A percentile compares a stretch with the other conserved stretches of the same genome.
phyloP scores from a whole-genome alignment of 805 yeast genomes.

The Kazachstania taianensis region DNA sequence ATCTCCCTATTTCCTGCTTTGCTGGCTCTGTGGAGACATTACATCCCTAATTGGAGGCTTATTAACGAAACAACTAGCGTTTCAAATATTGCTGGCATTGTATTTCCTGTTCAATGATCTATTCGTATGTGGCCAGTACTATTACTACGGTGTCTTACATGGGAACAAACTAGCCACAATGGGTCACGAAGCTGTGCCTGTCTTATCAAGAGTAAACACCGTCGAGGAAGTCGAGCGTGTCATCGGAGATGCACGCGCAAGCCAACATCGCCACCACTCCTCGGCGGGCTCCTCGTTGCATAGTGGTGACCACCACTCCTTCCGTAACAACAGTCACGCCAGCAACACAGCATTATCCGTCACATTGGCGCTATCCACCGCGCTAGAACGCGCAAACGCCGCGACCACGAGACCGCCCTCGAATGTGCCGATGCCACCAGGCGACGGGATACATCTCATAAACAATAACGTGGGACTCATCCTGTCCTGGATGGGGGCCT shows the following conservation, averaged over 20 bases:
- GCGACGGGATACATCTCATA: neutral
- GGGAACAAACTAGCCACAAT: slow-evolving; percentile 24
- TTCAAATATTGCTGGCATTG: slow-evolving; percentile 61
- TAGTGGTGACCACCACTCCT: neutral
- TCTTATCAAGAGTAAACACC: slow-evolving; percentile 4
- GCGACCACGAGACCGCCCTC: neutral
- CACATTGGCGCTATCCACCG: slow-evolving; percentile 5
- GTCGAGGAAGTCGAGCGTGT: slow-evolving; percentile 1
- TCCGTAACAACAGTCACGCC: neutral
- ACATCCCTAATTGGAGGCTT: slow-evolving; percentile 60
- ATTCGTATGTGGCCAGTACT: slow-evolving; percentile 58
- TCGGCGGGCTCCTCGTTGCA: neutral
- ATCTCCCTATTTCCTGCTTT: slow-evolving; percentile 41
- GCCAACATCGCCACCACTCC: neutral
- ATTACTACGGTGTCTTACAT: slow-evolving; percentile 44
- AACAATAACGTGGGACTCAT: slow-evolving; percentile 31
- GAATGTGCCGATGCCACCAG: neutral
- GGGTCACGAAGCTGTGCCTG: slow-evolving; percentile 28
- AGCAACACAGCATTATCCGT: slow-evolving; percentile 2
- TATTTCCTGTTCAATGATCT: slow-evolving; percentile 69
- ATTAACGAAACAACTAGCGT: slow-evolving; percentile 67
- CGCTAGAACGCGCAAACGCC: neutral
- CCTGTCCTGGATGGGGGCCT: slow-evolving; percentile 73
- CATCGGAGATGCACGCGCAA: neutral
- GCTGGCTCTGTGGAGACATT: slow-evolving; percentile 37